phyloP scores from a whole-genome alignment of 352 stramenopile genomes.

The Plasmopara halstedii region DNA sequence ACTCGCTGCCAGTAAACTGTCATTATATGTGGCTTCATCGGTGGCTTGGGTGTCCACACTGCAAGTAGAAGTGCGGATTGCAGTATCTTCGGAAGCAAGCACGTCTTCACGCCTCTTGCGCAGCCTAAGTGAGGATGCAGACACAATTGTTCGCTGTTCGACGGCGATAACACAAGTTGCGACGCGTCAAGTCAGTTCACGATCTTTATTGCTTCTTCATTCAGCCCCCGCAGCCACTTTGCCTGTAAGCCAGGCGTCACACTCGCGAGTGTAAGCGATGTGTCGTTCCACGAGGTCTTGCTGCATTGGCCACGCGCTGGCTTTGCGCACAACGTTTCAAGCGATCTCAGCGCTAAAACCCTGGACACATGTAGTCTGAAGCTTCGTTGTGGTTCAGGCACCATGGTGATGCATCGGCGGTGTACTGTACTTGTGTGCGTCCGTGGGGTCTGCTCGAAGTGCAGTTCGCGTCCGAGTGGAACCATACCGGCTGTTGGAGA shows the following conservation, averaged over 20 bases:
- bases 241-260: neutral
- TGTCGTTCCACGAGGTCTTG: neutral
- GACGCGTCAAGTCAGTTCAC: neutral
- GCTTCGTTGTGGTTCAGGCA: neutral
- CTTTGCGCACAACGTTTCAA: neutral
- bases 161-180: neutral
- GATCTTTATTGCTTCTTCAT: neutral
- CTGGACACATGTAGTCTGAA: neutral
- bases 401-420: neutral
- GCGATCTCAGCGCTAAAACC: neutral
- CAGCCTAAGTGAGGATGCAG: neutral
- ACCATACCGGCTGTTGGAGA: neutral
- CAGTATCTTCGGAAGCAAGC: neutral
- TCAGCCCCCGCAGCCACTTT: neutral
- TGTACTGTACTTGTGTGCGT: neutral
- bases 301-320: neutral
- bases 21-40: conserved; percentile 2
- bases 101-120: neutral
- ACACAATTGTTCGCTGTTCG: neutral
- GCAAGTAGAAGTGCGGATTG: neutral
- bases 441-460: neutral
- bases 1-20: neutral
- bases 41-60: neutral
- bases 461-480: neutral
- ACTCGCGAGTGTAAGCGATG: neutral